Evolutionary conservation across 1,139 yeast species (phyloP).

Genomic region (Saccharomyces hybrid): DNA sequence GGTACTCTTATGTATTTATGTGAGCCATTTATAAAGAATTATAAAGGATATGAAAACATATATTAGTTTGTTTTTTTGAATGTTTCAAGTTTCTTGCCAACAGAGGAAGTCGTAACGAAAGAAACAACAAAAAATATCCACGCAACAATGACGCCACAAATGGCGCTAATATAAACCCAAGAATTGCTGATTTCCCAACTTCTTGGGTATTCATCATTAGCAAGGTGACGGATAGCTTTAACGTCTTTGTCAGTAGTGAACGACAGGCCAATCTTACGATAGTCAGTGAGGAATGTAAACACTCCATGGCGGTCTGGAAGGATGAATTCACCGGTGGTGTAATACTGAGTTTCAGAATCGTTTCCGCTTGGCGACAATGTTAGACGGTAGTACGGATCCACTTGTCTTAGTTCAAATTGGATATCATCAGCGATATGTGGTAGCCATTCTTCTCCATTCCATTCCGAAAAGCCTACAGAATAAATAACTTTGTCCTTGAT

Average conservation of each 20-base stretch:
- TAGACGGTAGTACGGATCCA: conserved; percentile 90
- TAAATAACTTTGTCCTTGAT: conserved; percentile 63
- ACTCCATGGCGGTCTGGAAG: conserved; percentile 96
- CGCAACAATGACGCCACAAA: conserved; percentile 57
- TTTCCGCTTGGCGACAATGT: conserved; percentile 40
- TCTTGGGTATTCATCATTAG: conserved; percentile 91
- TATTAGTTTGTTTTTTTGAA: conserved; percentile 14
- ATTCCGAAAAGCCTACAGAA: conserved; percentile 60
- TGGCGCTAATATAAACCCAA: conserved; percentile 80
- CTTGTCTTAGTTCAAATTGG: conserved; percentile 81
- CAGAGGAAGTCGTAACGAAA: conserved; percentile 36
- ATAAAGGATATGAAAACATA: not conserved
- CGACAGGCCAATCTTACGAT: conserved; percentile 72
- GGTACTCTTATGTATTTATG: not conserved
- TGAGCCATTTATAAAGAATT: not conserved
- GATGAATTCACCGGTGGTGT: conserved; percentile 50
- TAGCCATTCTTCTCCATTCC: conserved; percentile 55
- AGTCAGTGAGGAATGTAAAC: conserved; percentile 78
- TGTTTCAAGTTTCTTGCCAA: conserved; percentile 11
- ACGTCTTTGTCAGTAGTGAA: conserved; percentile 59
- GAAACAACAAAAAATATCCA: conserved; percentile 71
- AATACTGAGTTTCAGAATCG: conserved; percentile 29
- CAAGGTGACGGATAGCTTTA: conserved; percentile 86
- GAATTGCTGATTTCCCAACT: conserved; percentile 91
- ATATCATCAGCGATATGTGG: conserved; percentile 56